Conservation (phyloP, 192 early-diverging fungal species). For the Rhizophagus sp. region DNA sequence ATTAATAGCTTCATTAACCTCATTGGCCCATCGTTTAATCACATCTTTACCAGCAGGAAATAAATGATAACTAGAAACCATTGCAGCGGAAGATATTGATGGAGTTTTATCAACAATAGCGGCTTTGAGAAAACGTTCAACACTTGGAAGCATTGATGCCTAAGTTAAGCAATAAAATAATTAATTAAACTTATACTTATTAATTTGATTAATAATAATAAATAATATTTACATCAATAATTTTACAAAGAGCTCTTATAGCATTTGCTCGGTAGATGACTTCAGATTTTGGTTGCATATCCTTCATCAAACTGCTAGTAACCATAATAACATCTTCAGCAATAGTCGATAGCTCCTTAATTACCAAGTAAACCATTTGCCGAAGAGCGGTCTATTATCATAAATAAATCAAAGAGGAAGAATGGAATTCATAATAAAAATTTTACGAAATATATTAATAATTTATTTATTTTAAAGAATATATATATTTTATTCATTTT, state of each 20-base stretch:
- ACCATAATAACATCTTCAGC: constrained; percentile 99
- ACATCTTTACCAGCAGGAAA: constrained; percentile 86
- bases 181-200: no score
- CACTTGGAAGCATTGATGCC: constrained; percentile 91
- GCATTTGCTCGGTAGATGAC: constrained; percentile 94
- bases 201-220: not conserved
- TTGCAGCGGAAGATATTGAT: constrained; percentile 83
- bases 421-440: not conserved
- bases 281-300: constrained; percentile 93
- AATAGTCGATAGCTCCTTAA: constrained; percentile 92
- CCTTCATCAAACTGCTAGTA: constrained; percentile 91
- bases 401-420: not conserved
- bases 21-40: constrained; percentile 95
- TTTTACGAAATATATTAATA: not conserved
- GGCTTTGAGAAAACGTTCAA: constrained; percentile 96
- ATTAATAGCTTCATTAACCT: constrained; percentile 93
- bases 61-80: constrained; percentile 90
- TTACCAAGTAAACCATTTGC: constrained; percentile 96
- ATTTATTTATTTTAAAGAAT: not conserved
- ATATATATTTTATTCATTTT: not conserved
- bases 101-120: constrained; percentile 95
- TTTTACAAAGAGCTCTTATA: constrained; percentile 92
- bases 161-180: constrained; percentile 30
- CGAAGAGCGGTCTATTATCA: constrained; percentile 79
- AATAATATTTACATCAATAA: constrained; percentile 79